phyloP scores from a whole-genome alignment of 768 basidiomycete species.

The Asterophora lycoperdoides region DNA sequence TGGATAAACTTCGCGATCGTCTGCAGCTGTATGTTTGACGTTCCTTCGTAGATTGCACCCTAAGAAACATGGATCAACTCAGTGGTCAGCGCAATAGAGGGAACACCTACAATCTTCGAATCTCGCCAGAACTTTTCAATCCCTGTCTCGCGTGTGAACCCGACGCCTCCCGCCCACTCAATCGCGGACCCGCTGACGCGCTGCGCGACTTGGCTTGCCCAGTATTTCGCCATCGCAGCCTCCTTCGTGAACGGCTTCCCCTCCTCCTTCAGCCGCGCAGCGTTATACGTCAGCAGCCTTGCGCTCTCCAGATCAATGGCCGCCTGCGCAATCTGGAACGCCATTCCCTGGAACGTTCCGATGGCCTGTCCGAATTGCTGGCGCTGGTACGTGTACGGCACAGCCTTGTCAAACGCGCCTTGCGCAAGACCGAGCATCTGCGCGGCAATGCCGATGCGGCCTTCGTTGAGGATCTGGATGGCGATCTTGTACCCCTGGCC shows the following conservation, averaged over 20 bases:
- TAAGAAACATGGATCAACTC: constrained; percentile 24
- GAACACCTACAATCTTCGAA: constrained; percentile 80
- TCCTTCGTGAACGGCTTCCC: constrained; percentile 83
- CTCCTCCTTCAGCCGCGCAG: constrained; percentile 91
- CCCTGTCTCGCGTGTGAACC: constrained; percentile 89
- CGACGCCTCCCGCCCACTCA: constrained; percentile 94
- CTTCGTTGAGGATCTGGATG: constrained; percentile 96
- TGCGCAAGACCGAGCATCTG: constrained; percentile 99
- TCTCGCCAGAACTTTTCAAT: constrained; percentile 97
- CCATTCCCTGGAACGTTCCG: constrained; percentile 95
- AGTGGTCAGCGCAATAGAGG: not conserved
- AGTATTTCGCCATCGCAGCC: constrained; percentile 98
- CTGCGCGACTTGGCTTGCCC: constrained; percentile 85
- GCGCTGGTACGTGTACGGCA: constrained; percentile 93
- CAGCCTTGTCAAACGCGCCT: constrained; percentile 92
- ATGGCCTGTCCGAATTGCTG: constrained; percentile 92
- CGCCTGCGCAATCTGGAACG: constrained; percentile 88
- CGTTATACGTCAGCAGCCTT: constrained; percentile 91
- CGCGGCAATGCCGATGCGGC: constrained; percentile 92
- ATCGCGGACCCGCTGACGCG: constrained; percentile 85
- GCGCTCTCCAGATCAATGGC: constrained; percentile 89
- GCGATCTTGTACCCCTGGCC: constrained; percentile 97
- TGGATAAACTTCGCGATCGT: constrained; percentile 93
- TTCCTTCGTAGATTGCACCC: constrained; percentile 93
- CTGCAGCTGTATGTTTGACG: constrained; percentile 96